phyloP scores from a whole-genome alignment of 805 yeast genomes.

The Kuraishia ogatae region DNA sequence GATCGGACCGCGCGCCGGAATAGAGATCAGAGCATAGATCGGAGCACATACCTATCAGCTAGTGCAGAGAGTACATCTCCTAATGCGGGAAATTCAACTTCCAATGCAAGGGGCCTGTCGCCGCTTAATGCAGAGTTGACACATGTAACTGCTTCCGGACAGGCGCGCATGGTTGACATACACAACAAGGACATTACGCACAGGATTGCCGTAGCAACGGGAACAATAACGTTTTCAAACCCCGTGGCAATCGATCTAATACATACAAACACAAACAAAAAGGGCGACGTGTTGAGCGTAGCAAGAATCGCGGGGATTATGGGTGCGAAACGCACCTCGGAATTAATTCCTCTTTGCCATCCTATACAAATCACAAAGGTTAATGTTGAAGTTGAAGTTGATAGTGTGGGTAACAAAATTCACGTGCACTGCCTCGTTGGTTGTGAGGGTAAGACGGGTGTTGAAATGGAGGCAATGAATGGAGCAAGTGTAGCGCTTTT shows the following conservation, averaged over 20 bases:
- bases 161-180: conserved; percentile 41
- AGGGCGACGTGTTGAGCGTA: conserved; percentile 42
- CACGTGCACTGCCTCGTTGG: conserved; percentile 28
- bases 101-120: too few relatives aligned
- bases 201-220: conserved; percentile 34
- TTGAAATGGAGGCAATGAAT: conserved; percentile 48
- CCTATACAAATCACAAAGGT: conserved; percentile 35
- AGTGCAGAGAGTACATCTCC: too few relatives aligned
- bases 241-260: conserved; percentile 22
- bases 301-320: conserved; percentile 43
- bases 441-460: conserved; percentile 45
- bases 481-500: conserved; percentile 35
- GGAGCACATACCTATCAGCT: too few relatives aligned
- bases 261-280: conserved; percentile 28
- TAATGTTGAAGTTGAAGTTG: conserved; percentile 15
- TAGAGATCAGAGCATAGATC: too few relatives aligned
- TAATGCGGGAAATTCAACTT: too few relatives aligned
- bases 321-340: conserved; percentile 40
- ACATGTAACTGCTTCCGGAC: conserved; percentile 31
- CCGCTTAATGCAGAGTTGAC: conserved; percentile 16
- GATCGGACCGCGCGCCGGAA: too few relatives aligned
- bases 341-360: conserved; percentile 42
- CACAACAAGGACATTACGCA: conserved; percentile 28
- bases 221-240: conserved; percentile 31
- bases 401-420: conserved; percentile 11